Evolutionary conservation across 2,329 filamentous ascomycete species (phyloP), one percentile per base, ranked within the genome.

Genomic region (Fusarium papillatum): DNA sequence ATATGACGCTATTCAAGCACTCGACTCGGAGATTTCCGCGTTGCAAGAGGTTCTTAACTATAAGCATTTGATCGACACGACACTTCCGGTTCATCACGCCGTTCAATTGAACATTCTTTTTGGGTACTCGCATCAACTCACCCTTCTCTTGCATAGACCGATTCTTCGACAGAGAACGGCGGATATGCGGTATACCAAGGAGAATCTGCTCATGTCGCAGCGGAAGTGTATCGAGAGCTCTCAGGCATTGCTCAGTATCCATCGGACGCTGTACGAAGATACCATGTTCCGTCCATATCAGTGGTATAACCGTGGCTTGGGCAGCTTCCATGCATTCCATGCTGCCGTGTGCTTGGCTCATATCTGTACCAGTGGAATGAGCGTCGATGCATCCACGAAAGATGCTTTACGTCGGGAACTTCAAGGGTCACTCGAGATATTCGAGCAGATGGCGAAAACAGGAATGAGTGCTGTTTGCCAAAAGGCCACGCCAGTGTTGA

Each of bases 51-150:
- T 59, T 2, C 55, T 59, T 8, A 59, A 59, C n/a, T 59, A 59
- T n/a, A 59, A 59, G 5, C 38, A 59, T 38, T 4, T 59, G n/a
- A 38, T 69, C 7, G 70, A 71, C 13, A 65, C 68, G 11, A 22
- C 55, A n/a, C 36, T 70, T 14, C 16, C 50, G 3, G 31, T 34
- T 5, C 64, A 62, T 9, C 72, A 74, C 5, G 50, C 67, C 9
- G 70, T 74, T 9, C 72, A 74, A 13, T n/a, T 74, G 1, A 70
- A 74, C 57, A 71, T 74, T 7, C 43, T 74, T 11, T 73, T 73
- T 26, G 70, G 72, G 13, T 74, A 74, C 17, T 70, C 72, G 1
- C 70, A 74, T 29, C 72, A 74, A 31, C 55, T 74, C 26, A 71
- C 50, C 1, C 67, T 74, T 2, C 48, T 74, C n/a, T 70, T 74